Evolutionary conservation across 805 yeast species (phyloP), one percentile per base, ranked within the genome.

Genomic region (Yarrowia keelungensis): DNA sequence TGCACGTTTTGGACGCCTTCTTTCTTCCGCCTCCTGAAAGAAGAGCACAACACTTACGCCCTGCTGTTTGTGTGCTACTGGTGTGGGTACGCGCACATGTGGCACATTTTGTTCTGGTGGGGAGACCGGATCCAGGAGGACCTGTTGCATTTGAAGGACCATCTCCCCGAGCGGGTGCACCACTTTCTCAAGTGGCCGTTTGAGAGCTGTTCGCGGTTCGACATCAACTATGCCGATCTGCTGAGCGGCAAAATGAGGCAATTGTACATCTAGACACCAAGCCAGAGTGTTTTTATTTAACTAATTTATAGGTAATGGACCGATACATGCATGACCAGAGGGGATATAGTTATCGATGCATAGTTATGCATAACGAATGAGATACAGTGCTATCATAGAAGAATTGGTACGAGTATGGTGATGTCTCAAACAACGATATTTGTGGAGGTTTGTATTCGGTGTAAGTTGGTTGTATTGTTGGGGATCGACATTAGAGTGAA

Each of bases 231-330:
- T 14, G 15, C 36, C 26, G 46, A 49, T 16, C 22, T 62, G 59
- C 12, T 49, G 22, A 62, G n/a, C 12, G 67, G 67, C 11, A 62
- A 49, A 16, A 36, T 62, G 67, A 12, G 59, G 7, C 15, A 46
- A 8, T 16, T 46, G 46, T 62, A 46, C 26, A 8, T 54, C 19
- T 54, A 38, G 53, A 46, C 32, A 3, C 32, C 9, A 8, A 5
- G 15, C 19, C 5, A 1, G 10, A 8, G 16, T 14, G 22, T 15
- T 39, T 9, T 32, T 49, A 49, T 32, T 49, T 15, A 32, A 32
- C 15, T 49, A 32, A 49, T 49, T 49, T 49, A 49, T 49, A 32
- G n/a, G n/a, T 26, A 5, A 19, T 22, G 7, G 5, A n/a, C 4
- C 16, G 5, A 10, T 42, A 4, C 47, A 45, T 45, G 47, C 47